These are phyloP conservation scores for Ceratocystis destructans DNA, from an alignment of 2,329 filamentous ascomycete genomes.

Conservation along the genomic window DNA sequence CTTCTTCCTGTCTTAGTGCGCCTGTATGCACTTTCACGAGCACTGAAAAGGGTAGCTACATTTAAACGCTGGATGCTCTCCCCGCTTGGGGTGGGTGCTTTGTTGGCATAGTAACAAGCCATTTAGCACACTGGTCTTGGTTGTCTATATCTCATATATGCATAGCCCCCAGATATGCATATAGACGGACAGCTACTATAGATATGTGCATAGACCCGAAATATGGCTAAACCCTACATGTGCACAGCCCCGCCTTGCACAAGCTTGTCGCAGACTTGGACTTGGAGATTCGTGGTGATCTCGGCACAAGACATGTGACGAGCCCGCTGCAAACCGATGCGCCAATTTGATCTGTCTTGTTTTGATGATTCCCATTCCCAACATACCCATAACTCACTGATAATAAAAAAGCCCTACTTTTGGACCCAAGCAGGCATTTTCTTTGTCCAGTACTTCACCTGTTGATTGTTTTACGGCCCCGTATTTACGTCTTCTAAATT, in stretches of 20 bases:
- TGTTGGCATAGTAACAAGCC: background rate
- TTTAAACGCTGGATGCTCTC: background rate
- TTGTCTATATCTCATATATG: background rate
- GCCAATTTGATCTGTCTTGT: background rate
- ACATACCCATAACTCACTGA: background rate
- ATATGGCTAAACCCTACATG: background rate
- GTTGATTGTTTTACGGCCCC: background rate
- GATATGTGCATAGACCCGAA: background rate
- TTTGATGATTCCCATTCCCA: background rate
- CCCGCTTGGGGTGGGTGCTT: background rate
- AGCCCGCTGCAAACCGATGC: constrained; percentile 15
- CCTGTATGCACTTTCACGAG: background rate
- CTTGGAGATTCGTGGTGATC: constrained; percentile 7
- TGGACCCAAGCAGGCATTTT: background rate
- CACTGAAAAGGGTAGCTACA: background rate
- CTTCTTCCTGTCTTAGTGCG: background rate
- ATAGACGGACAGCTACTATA: too few relatives aligned
- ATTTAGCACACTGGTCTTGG: background rate
- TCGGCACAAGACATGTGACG: constrained; percentile 14
- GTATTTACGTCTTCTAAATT: background rate
- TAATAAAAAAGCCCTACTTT: background rate
- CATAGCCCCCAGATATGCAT: background rate
- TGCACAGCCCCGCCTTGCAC: constrained; percentile 4
- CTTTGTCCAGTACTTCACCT: background rate
- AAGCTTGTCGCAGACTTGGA: background rate